phyloP scores from a whole-genome alignment of 148 eudicot genomes.

The Talinum fruticosum region DNA sequence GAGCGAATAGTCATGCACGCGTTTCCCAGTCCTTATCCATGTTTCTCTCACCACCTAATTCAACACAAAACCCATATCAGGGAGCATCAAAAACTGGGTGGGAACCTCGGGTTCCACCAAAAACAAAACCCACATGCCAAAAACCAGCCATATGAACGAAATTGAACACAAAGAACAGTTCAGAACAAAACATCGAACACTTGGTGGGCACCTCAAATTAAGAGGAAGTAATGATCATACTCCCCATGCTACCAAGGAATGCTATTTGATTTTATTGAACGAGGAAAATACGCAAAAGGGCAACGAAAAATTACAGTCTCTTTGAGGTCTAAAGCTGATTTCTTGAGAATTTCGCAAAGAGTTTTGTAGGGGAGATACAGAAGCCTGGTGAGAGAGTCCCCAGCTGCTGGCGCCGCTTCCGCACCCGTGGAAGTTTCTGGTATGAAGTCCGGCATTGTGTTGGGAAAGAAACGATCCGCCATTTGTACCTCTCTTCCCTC shows the following conservation, averaged over 20 bases:
- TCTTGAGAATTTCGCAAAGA: constrained; percentile 40
- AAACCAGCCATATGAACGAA: not conserved
- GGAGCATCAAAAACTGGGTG: not conserved
- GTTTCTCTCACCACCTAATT: constrained; percentile 74
- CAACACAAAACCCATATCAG: constrained; percentile 4
- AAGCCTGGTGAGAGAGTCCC: constrained; percentile 54
- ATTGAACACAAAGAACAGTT: not conserved
- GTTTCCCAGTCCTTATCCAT: constrained; percentile 48
- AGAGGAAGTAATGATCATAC: not conserved
- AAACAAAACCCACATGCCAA: constrained; percentile 11
- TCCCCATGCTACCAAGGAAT: constrained; percentile 9
- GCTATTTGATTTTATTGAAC: not conserved
- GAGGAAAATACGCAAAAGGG: not conserved
- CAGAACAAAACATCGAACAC: constrained; percentile 29
- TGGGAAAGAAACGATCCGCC: constrained; percentile 81
- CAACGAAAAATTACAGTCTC: constrained; percentile 35
- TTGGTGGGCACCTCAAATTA: constrained; percentile 6
- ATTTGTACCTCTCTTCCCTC: constrained; percentile 21
- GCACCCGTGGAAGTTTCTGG: constrained; percentile 33
- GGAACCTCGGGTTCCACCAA: not conserved
- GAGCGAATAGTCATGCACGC: constrained; percentile 56
- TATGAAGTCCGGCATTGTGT: constrained; percentile 57
- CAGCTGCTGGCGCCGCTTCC: not conserved
- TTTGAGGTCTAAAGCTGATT: constrained; percentile 53
- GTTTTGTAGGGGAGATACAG: constrained; percentile 54